Evolutionary conservation across 2,329 filamentous ascomycete genomes (phyloP).

Genomic region (Aspergillus clavatus): DNA sequence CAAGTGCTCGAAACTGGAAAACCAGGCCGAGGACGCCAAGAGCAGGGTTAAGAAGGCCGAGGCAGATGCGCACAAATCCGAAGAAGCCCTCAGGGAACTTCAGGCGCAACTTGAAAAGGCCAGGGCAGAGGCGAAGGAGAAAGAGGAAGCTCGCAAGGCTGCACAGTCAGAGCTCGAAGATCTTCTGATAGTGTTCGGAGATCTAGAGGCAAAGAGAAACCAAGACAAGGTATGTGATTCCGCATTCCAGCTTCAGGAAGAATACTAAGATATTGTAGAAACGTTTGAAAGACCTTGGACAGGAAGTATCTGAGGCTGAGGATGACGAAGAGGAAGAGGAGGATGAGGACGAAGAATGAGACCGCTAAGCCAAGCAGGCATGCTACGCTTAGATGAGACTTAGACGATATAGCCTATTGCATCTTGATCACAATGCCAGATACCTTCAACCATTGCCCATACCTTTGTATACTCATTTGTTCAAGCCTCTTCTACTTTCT

Average conservation of each 20-base stretch:
- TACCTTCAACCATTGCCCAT: not conserved
- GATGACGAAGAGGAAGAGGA: slow-evolving; percentile 58
- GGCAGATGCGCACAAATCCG: slow-evolving; percentile 37
- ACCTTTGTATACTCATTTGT: slow-evolving; percentile 5
- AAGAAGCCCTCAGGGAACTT: slow-evolving; percentile 53
- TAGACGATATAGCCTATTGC: not conserved
- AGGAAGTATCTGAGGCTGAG: slow-evolving; percentile 71
- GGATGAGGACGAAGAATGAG: slow-evolving; percentile 43
- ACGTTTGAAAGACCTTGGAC: slow-evolving; percentile 62
- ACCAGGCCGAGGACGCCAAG: slow-evolving; percentile 44
- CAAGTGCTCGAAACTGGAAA: slow-evolving; percentile 45
- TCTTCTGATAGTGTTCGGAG: slow-evolving; percentile 73
- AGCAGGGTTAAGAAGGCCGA: slow-evolving; percentile 23
- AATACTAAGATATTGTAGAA: slow-evolving; percentile 29
- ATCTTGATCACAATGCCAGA: not conserved
- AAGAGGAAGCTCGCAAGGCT: slow-evolving; percentile 58
- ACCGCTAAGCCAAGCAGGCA: too few species aligned
- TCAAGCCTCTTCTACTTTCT: not conserved
- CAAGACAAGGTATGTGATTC: slow-evolving; percentile 64
- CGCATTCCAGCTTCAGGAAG: not conserved
- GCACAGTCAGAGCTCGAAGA: slow-evolving; percentile 74
- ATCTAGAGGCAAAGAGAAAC: slow-evolving; percentile 70
- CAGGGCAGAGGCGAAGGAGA: slow-evolving; percentile 39
- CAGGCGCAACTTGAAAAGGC: slow-evolving; percentile 29
- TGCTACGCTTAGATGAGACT: too few species aligned